Percentiles rank a stretch among this genome's conserved stretches.
These are phyloP conservation scores for Postia placenta DNA, from an alignment of 768 basidiomycete species.

Conservation along the genomic window DNA sequence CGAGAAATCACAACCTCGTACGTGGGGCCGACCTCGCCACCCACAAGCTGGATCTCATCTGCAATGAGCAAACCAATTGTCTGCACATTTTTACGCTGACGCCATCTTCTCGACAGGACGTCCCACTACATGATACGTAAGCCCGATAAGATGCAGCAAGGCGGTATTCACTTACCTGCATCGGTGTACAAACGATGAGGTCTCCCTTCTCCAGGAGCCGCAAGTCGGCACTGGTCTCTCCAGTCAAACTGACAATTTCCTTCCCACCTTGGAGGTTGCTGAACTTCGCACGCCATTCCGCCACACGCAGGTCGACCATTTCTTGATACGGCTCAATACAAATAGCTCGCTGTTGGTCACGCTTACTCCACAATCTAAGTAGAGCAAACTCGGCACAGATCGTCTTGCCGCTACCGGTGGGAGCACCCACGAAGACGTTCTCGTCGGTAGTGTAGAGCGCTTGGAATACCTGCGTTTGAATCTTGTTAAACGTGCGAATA, in stretches of 20 bases:
- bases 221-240: slow-evolving; percentile 89
- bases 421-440: slow-evolving; percentile 94
- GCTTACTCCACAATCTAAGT: slow-evolving; percentile 89
- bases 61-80: slow-evolving; percentile 89
- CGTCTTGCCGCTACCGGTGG: slow-evolving; percentile 95
- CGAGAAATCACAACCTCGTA: slow-evolving; percentile 96
- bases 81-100: slow-evolving; percentile 94
- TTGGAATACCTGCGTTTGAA: slow-evolving; percentile 98
- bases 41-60: slow-evolving; percentile 92
- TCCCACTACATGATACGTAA: slow-evolving; percentile 88
- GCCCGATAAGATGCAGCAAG: slow-evolving; percentile 1
- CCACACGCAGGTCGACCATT: slow-evolving; percentile 88
- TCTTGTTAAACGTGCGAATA: slow-evolving; percentile 92
- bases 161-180: slow-evolving; percentile 53
- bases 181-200: slow-evolving; percentile 90
- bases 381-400: slow-evolving; percentile 96
- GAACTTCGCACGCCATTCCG: slow-evolving; percentile 89
- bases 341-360: slow-evolving; percentile 75
- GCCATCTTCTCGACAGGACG: slow-evolving; percentile 89
- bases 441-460: slow-evolving; percentile 95
- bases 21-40: slow-evolving; percentile 91
- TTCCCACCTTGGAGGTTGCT: slow-evolving; percentile 81
- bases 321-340: slow-evolving; percentile 97
- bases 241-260: slow-evolving; percentile 89
- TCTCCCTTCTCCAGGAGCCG: slow-evolving; percentile 87